Evolutionary conservation across 495 filamentous ascomycete genomes (phyloP).

Genomic region (Aspergillus panamensis): DNA sequence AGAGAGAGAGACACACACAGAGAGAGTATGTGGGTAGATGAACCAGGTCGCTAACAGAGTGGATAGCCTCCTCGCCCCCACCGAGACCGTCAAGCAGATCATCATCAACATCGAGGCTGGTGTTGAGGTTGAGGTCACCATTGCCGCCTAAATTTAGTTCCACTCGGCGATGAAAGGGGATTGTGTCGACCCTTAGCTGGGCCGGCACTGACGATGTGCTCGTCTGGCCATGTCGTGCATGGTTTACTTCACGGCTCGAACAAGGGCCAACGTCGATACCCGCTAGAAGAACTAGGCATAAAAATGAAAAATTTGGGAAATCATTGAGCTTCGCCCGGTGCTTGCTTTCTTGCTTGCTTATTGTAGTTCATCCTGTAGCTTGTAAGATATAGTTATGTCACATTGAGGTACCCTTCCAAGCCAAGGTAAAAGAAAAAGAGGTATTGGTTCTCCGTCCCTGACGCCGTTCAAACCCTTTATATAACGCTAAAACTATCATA

Average conservation of each 20-base stretch:
- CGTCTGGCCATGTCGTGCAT: conserved; percentile 22
- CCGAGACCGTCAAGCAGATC: conserved; percentile 99
- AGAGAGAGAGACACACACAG: too few species aligned
- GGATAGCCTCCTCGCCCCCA: conserved; percentile 84
- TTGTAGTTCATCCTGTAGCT: conserved; percentile 2
- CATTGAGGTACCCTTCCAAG: not conserved
- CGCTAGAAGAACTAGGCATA: conserved; percentile 34
- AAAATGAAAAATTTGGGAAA: conserved; percentile 41
- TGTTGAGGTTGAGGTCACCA: conserved; percentile 99
- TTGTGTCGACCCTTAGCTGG: conserved; percentile 19
- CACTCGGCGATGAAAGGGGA: conserved; percentile 19
- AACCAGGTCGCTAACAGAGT: not conserved
- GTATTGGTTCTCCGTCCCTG: not conserved
- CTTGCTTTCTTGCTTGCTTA: conserved; percentile 13
- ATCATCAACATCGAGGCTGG: conserved; percentile 99
- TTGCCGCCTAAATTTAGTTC: conserved; percentile 76
- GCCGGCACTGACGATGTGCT: conserved; percentile 18
- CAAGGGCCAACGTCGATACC: conserved; percentile 29
- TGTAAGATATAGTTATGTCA: too few species aligned
- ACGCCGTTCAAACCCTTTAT: not conserved
- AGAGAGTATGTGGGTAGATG: not conserved
- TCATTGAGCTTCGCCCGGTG: conserved; percentile 3
- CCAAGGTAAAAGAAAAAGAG: not conserved
- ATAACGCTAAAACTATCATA: not conserved
- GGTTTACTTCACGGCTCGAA: conserved; percentile 18